Evolutionary conservation across 148 eudicot species (phyloP), one percentile per base, ranked within the genome.

Genomic region (Salicornia ramosissima): DNA sequence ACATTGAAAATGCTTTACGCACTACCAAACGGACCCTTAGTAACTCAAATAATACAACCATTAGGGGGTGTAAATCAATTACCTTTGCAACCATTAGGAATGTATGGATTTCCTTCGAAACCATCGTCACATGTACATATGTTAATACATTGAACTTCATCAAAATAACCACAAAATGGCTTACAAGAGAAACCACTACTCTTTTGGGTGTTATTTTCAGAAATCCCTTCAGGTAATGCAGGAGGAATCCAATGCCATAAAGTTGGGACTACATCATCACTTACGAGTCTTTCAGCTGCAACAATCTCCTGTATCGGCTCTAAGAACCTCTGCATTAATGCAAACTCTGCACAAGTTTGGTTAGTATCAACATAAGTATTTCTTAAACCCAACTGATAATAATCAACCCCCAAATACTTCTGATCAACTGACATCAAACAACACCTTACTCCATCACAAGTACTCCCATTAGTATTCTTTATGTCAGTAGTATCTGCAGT

Each of bases 61-160:
- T 13, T n/a, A n/a, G n/a, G n/a, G n/a, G n/a, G n/a, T n/a, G n/a
- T n/a, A 31, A 42, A 29, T 29, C 13, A 43, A 14, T 16, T 61
- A 71, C 74, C 74, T 61, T 30, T 67, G 47, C 74, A 71, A 22
- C 74, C 74, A 30, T 58, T 58, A 46, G 66, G 56, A 70, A 70
- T 59, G 46, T 70, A 70, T 22, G 73, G 73, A 59, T 71, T 71
- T 50, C 74, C 74, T 60, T 45, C 47, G 30, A 47, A 61, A 49
- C 67, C 51, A 61, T 60, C 59, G 11, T 53, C 45, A 42, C 74
- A 71, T 19, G 67, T 71, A 49, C 74, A 71, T 21, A 47, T 65
- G 49, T 64, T 71, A 26, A 64, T 52, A 22, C 64, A 61, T 28
- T 25, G 68, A 33, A 18, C 26, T 15, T 16, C 50, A 50, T 29